Conservation (phyloP, 116 monocot genomes). For the Cymodocea nodosa region DNA sequence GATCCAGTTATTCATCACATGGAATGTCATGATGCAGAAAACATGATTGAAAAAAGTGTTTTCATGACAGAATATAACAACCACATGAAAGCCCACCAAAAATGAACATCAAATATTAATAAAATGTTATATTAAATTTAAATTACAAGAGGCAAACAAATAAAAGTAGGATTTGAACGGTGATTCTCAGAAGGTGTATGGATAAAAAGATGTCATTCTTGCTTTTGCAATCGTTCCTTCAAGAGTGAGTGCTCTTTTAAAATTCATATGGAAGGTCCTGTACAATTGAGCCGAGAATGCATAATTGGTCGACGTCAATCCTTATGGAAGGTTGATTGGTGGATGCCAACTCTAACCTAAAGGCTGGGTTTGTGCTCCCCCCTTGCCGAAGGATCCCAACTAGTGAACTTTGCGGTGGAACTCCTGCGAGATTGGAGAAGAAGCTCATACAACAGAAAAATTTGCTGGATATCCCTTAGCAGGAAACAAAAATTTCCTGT, state of each 20-base stretch:
- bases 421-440: conserved; percentile 52
- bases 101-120: too few species aligned
- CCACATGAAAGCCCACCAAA: too few species aligned
- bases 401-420: conserved; percentile 70
- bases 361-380: conserved; percentile 62
- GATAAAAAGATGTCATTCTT: too few species aligned
- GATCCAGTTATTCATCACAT: too few species aligned
- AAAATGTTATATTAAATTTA: too few species aligned
- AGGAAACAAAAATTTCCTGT: too few species aligned
- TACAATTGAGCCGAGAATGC: conserved; percentile 63
- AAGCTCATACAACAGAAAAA: conserved; percentile 57
- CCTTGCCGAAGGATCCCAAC: conserved; percentile 56
- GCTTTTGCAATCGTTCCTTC: neutral
- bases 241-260: neutral
- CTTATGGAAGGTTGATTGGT: conserved; percentile 71
- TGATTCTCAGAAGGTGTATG: too few species aligned
- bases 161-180: too few species aligned
- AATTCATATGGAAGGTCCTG: conserved; percentile 30
- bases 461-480: conserved; percentile 58
- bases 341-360: conserved; percentile 59
- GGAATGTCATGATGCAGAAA: too few species aligned
- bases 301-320: conserved; percentile 61
- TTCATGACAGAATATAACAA: too few species aligned
- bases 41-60: too few species aligned
- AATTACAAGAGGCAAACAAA: too few species aligned